These are phyloP conservation scores for Claviceps digitariae DNA, from an alignment of 2,329 filamentous ascomycete species.

Conservation along the genomic window DNA sequence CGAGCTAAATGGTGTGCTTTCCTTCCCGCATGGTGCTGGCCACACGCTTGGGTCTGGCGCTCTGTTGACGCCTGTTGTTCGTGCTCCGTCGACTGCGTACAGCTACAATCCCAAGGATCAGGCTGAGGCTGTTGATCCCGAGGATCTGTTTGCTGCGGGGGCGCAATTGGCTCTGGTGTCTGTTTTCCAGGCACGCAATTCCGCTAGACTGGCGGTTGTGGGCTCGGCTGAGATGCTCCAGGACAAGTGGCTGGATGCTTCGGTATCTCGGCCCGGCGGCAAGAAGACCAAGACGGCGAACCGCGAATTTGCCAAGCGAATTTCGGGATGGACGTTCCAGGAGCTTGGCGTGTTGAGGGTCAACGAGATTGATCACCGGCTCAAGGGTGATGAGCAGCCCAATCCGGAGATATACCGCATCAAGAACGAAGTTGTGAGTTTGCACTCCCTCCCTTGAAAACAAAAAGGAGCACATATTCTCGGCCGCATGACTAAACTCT, in stretches of 20 bases:
- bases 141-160: conserved; percentile 77
- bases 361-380: conserved; percentile 67
- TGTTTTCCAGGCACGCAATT: conserved; percentile 81
- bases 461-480: no score
- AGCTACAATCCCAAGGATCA: conserved; percentile 91
- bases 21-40: conserved; percentile 70
- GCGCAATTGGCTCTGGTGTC: conserved; percentile 76
- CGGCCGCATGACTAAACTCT: neutral
- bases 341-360: conserved; percentile 83
- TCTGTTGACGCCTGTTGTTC: conserved; percentile 68
- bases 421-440: conserved; percentile 92
- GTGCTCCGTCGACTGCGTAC: conserved; percentile 76
- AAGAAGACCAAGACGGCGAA: conserved; percentile 56
- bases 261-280: conserved; percentile 48
- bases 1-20: conserved; percentile 44
- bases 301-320: conserved; percentile 67
- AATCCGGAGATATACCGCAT: conserved; percentile 89
- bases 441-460: no score
- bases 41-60: conserved; percentile 69
- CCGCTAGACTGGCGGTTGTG: conserved; percentile 73
- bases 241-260: conserved; percentile 77
- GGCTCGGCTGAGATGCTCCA: conserved; percentile 79
- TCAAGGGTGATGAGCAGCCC: conserved; percentile 39
- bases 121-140: conserved; percentile 42
- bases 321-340: conserved; percentile 94